Evolutionary conservation across 2,329 filamentous ascomycete species (phyloP).

Genomic region (Colletotrichum ledebouriae): DNA sequence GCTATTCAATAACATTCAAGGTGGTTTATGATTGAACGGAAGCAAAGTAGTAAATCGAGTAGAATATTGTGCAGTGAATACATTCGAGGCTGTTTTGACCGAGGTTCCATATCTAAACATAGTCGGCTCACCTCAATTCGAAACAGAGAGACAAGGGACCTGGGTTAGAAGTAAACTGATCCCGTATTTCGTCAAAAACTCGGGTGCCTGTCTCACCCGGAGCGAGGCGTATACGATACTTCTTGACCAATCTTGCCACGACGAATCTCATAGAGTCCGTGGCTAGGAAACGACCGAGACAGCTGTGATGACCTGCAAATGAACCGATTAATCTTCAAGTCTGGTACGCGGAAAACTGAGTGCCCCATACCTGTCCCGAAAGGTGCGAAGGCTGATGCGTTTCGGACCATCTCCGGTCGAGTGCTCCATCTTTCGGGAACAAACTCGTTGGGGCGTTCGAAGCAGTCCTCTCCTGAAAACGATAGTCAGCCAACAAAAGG

Average conservation of each 20-base stretch:
- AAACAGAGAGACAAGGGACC: slow-evolving; percentile 39
- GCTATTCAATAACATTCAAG: neutral
- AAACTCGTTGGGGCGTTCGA: slow-evolving; percentile 49
- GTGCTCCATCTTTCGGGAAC: slow-evolving; percentile 56
- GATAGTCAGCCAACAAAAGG: neutral
- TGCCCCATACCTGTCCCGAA: slow-evolving; percentile 49
- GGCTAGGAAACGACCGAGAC: slow-evolving; percentile 38
- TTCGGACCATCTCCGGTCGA: slow-evolving; percentile 49
- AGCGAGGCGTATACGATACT: slow-evolving; percentile 35
- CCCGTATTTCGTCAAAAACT: slow-evolving; percentile 37
- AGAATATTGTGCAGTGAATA: neutral
- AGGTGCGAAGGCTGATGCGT: slow-evolving; percentile 50
- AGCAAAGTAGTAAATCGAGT: neutral
- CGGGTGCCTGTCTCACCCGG: slow-evolving; percentile 37
- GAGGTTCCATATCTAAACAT: slow-evolving; percentile 3
- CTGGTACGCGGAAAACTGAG: neutral
- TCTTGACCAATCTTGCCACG: slow-evolving; percentile 38
- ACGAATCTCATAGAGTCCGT: slow-evolving; percentile 39
- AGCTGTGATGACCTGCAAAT: slow-evolving; percentile 35
- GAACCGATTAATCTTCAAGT: neutral
- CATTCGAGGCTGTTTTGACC: neutral
- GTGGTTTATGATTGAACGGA: neutral
- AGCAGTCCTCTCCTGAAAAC: slow-evolving; percentile 47
- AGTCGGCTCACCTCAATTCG: slow-evolving; percentile 30
- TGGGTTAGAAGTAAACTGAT: slow-evolving; percentile 40